phyloP scores from a whole-genome alignment of 495 filamentous ascomycete genomes.

The Daldinia childiae region DNA sequence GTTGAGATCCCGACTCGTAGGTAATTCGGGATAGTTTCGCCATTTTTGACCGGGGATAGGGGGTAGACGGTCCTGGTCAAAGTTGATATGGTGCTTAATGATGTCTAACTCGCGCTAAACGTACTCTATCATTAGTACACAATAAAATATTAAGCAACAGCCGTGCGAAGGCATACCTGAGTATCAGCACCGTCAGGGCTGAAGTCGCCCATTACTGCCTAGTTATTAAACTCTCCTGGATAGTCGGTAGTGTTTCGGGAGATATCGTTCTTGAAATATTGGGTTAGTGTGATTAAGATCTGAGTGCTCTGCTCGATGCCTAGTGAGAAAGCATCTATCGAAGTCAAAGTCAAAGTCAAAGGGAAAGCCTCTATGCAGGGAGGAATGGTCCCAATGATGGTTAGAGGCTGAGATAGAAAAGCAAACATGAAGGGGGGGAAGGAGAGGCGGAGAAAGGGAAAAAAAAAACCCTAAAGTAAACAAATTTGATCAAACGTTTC shows the following conservation, averaged over 20 bases:
- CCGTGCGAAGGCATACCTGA: slow-evolving; percentile 5
- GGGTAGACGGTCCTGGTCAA: slow-evolving; percentile 16
- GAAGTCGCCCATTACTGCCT: slow-evolving; percentile 9
- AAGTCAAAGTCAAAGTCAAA: background rate
- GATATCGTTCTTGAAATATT: background rate
- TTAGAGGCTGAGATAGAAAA: background rate
- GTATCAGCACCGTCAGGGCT: background rate
- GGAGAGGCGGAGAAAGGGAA: too few species aligned
- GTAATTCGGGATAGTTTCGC: slow-evolving; percentile 57
- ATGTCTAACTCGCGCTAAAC: slow-evolving; percentile 40
- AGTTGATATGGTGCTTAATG: slow-evolving; percentile 45
- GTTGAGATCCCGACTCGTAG: slow-evolving; percentile 52
- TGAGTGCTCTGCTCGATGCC: background rate
- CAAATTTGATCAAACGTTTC: background rate
- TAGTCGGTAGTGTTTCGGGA: background rate
- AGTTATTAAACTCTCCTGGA: too few species aligned
- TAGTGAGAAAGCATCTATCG: background rate
- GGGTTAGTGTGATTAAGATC: background rate
- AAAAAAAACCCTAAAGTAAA: background rate
- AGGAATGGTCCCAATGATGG: background rate
- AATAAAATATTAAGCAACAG: background rate
- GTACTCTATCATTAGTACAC: slow-evolving; percentile 6
- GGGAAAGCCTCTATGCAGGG: background rate
- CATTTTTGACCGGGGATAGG: slow-evolving; percentile 45
- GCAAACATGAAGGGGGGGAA: too few species aligned